phyloP scores from a whole-genome alignment of 257 asterid genomes.

The Voacanga thouarsii region DNA sequence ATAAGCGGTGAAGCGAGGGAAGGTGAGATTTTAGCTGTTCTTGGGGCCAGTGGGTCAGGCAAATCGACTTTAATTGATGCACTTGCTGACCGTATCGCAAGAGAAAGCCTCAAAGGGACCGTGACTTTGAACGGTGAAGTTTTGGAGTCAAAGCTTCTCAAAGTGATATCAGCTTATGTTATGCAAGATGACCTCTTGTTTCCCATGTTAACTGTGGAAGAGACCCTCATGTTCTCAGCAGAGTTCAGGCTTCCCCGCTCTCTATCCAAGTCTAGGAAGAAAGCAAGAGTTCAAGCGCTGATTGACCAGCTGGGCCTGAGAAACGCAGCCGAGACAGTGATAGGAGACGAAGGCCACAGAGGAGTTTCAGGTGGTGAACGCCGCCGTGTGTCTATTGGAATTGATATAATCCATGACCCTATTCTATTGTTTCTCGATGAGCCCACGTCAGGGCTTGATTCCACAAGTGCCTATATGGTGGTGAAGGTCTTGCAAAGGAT shows the following conservation, averaged over 20 bases:
- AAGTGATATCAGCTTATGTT: slow-evolving; percentile 43
- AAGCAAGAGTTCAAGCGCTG: slow-evolving; percentile 32
- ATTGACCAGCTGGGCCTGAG: slow-evolving; percentile 39
- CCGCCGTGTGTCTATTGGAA: slow-evolving; percentile 45
- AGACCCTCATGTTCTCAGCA: slow-evolving; percentile 45
- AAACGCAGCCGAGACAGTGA: slow-evolving; percentile 41
- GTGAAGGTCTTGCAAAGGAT: slow-evolving; percentile 49
- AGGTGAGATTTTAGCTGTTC: slow-evolving; percentile 43
- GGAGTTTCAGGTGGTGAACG: slow-evolving; percentile 51
- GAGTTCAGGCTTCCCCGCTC: slow-evolving; percentile 39
- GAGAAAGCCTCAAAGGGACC: slow-evolving; percentile 33
- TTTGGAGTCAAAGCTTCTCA: slow-evolving; percentile 33
- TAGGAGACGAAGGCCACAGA: slow-evolving; percentile 47
- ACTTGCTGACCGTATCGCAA: slow-evolving; percentile 31
- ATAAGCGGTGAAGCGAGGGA: slow-evolving; percentile 41
- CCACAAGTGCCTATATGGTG: slow-evolving; percentile 65
- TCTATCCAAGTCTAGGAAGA: slow-evolving; percentile 29
- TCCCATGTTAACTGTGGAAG: slow-evolving; percentile 49
- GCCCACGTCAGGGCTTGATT: slow-evolving; percentile 71
- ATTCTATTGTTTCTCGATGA: slow-evolving; percentile 55
- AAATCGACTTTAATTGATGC: slow-evolving; percentile 47
- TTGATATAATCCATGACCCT: slow-evolving; percentile 45
- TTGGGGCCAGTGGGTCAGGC: slow-evolving; percentile 49
- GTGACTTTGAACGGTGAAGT: slow-evolving; percentile 35
- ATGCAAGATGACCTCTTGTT: slow-evolving; percentile 46